Percentiles rank a stretch among this genome's conserved stretches.
These are phyloP conservation scores for Carpinus viminea DNA, from an alignment of 306 rosid species.

Conservation along the genomic window DNA sequence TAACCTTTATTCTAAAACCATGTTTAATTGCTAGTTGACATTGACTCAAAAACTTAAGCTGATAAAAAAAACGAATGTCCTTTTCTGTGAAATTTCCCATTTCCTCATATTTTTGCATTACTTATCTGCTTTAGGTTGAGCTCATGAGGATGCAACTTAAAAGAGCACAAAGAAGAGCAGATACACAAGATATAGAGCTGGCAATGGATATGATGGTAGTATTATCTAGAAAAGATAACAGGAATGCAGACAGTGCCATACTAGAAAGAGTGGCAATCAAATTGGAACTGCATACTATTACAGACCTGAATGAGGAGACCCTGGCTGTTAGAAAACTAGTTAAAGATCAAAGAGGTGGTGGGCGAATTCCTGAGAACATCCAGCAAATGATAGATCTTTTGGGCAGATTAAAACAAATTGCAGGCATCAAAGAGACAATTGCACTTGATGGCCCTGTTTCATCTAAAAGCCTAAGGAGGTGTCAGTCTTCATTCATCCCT, in stretches of 20 bases:
- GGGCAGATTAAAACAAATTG: slow-evolving; percentile 50
- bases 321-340: slow-evolving; percentile 57
- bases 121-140: slow-evolving; percentile 59
- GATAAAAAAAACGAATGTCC: too few relatives aligned
- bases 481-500: slow-evolving; percentile 66
- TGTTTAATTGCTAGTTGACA: too few relatives aligned
- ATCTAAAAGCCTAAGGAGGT: slow-evolving; percentile 42
- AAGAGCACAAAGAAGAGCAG: slow-evolving; percentile 65
- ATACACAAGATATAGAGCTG: slow-evolving; percentile 89
- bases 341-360: slow-evolving; percentile 48
- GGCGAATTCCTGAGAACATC: slow-evolving; percentile 54
- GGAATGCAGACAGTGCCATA: slow-evolving; percentile 70
- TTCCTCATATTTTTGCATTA: slow-evolving; percentile 14
- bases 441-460: slow-evolving; percentile 45
- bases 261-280: slow-evolving; percentile 75
- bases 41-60: too few relatives aligned
- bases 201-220: slow-evolving; percentile 93
- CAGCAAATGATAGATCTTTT: slow-evolving; percentile 59
- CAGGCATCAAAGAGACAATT: slow-evolving; percentile 59
- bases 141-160: slow-evolving; percentile 76
- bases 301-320: slow-evolving; percentile 67
- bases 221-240: slow-evolving; percentile 54
- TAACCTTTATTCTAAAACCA: too few relatives aligned
- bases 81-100: neutral
- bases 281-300: slow-evolving; percentile 63